Evolutionary conservation across 192 early-diverging fungal species (phyloP), one percentile per base, ranked within the genome.

Genomic region (Jimgerdemannia lactiflua): DNA sequence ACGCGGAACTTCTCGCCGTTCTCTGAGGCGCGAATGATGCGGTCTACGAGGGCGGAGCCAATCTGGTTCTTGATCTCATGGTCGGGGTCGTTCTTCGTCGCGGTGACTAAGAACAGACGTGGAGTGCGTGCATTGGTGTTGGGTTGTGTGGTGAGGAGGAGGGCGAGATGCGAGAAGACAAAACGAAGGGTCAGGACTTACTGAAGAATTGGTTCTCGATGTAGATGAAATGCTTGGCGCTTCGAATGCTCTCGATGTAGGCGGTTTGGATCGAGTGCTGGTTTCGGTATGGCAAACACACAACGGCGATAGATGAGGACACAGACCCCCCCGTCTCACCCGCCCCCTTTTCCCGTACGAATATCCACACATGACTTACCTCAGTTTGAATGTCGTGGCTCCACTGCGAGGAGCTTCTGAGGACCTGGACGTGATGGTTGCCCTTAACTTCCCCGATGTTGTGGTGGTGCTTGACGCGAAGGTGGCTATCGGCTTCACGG

Each of bases 161-260:
- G 4, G 18, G 18, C 54, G 69, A 65, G 49, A 59, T 59, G 49
- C 14, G 49, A 59, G 14, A 6, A 68, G 18, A 20, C 67, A 7
- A 68, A 20, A 39, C 14, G 19, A 19, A 19, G 14, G 14, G 17
- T 29, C 7, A 39, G 10, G 17, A 75, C 77, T 84, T 83, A 88
- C 93, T 90, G 76, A 96, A 96, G 84, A 96, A 96, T 77, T 96
- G 95, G 78, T 96, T 95, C 76, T 96, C 95, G 75, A 96, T 96
- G 79, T 96, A 95, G 42, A 96, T 82, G 84, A 92, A 95, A 73
- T 95, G 93, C 78, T 94, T 82, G 39, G 95, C 87, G 42, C 84
- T 82, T 41, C 77, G 74, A 78, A 96, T 96, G 70, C 87, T 81
- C 70, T 89, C 84, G 59, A 88, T 80, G 76, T 96, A 96, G 8